These are phyloP conservation scores for Nicotiana rustica DNA, from an alignment of 305 asterid genomes.

Conservation along the genomic window DNA sequence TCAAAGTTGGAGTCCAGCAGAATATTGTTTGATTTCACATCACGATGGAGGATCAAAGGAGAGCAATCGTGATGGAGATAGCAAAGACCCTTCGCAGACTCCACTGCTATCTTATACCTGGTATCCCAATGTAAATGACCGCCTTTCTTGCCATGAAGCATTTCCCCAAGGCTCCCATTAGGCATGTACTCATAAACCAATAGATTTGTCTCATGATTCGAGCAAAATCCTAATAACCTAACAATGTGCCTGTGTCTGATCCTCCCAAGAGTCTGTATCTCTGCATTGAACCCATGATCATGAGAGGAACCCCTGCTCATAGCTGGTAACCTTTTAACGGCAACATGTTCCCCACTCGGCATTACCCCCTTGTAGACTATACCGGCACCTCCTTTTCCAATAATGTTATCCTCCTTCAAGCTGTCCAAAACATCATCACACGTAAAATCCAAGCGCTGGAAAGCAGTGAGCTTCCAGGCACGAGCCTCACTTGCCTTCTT, in stretches of 20 bases:
- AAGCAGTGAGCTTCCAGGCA: constrained; percentile 94
- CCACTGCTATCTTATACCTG: constrained; percentile 79
- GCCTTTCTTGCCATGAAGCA: constrained; percentile 93
- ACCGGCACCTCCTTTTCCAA: constrained; percentile 97
- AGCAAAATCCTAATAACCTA: constrained; percentile 81
- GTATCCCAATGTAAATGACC: constrained; percentile 93
- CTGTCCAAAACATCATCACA: constrained; percentile 82
- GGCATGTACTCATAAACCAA: constrained; percentile 93
- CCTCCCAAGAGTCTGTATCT: constrained; percentile 91
- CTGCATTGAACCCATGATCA: constrained; percentile 96
- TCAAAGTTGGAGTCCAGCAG: constrained; percentile 80
- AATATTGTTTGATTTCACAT: constrained; percentile 89
- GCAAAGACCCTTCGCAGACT: constrained; percentile 94
- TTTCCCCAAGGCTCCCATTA: constrained; percentile 92
- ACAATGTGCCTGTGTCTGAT: constrained; percentile 92
- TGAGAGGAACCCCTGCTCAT: constrained; percentile 89
- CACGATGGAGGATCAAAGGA: constrained; percentile 89
- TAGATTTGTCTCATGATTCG: constrained; percentile 87
- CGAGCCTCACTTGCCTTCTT: constrained; percentile 81
- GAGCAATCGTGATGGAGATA: constrained; percentile 97
- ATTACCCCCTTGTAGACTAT: constrained; percentile 82
- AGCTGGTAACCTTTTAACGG: constrained; percentile 79
- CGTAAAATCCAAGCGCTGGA: constrained; percentile 87
- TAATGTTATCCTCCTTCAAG: constrained; percentile 88
- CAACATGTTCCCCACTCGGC: constrained; percentile 76